Base-by-base conservation (phyloP, 305 asterid genomes). In the Solanum hybrid region DNA sequence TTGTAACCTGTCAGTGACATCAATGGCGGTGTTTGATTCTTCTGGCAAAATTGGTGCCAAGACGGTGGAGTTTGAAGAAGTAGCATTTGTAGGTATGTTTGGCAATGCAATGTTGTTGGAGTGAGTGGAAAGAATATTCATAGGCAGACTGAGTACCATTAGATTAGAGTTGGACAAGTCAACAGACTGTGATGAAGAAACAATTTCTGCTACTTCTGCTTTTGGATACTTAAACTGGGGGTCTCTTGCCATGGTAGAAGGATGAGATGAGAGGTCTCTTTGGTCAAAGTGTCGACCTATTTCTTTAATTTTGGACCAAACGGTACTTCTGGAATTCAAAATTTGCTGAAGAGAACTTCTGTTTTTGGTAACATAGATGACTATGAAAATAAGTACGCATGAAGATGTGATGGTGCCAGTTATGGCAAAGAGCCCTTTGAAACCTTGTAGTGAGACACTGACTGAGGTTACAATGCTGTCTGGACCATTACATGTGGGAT, bases 231-330 rank as follows among this genome's bases (percentile, higher is more conserved):
- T 76, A 32, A 17, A 76, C 40, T 84, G 73, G 10, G 75, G 71
- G 87, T 27, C 40, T 29, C 72, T 84, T 84, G 40, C 40, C 38
- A 31, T 84, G 42, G 64, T 22, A 51, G 71, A 84, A 51, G 26
- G 26, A 38, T 27, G 69, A 64, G 38, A 51, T 29, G 82, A 76
- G 82, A 34, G 82, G 82, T 92, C 94, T 87, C 91, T 90, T 86
- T 90, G 85, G 72, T 91, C 91, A 40, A 92, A 93, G 79, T 91
- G 91, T 89, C 85, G 75, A 72, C 90, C 90, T 6, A 90, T 51
- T 24, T 88, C 92, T 10, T 85, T 9, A 38, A 90, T 2, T 90
- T 91, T 91, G 15, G 93, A 91, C 93, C 93, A 91, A 87, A 79
- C n/a, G 17, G 92, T 89, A 24, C 76, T 71, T 80, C 85, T 89